Conservation (phyloP, 805 yeast genomes). For the Cyberlindnera bimundalis region DNA sequence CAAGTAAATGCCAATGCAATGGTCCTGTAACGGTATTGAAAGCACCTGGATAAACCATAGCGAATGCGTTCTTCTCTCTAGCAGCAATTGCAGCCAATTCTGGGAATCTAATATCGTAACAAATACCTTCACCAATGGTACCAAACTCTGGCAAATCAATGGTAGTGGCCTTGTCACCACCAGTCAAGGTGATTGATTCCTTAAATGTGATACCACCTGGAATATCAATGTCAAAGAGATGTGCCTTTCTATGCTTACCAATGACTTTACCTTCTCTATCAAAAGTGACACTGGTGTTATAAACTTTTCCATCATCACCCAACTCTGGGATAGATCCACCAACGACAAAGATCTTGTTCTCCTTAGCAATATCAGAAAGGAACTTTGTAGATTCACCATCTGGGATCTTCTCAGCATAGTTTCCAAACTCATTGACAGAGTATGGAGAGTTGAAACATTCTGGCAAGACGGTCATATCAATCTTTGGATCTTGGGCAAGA, state of each 20-base stretch:
- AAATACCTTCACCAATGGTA: slow-evolving; percentile 79
- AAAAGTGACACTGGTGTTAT: slow-evolving; percentile 77
- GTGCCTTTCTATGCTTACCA: slow-evolving; percentile 89
- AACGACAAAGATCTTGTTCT: slow-evolving; percentile 59
- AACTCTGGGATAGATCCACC: slow-evolving; percentile 96
- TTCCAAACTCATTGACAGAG: slow-evolving; percentile 77
- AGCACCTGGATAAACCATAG: slow-evolving; percentile 84
- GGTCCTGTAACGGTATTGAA: slow-evolving; percentile 88
- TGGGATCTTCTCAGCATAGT: slow-evolving; percentile 87
- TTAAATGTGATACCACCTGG: slow-evolving; percentile 90
- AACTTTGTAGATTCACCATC: slow-evolving; percentile 64
- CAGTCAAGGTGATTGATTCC: slow-evolving; percentile 74
- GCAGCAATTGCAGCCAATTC: slow-evolving; percentile 75
- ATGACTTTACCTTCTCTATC: slow-evolving; percentile 73
- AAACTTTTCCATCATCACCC: slow-evolving; percentile 48
- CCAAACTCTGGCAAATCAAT: slow-evolving; percentile 34
- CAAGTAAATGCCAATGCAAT: slow-evolving; percentile 75
- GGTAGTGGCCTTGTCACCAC: slow-evolving; percentile 82
- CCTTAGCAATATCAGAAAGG: slow-evolving; percentile 64
- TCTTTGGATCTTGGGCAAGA: slow-evolving; percentile 47
- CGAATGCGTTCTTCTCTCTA: slow-evolving; percentile 59
- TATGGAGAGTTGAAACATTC: slow-evolving; percentile 75
- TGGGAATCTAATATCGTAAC: slow-evolving; percentile 82
- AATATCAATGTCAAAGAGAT: slow-evolving; percentile 88
- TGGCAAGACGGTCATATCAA: slow-evolving; percentile 84